A percentile compares a stretch with the other conserved stretches of the same genome.
These are phyloP conservation scores for Colletotrichum agaves DNA, from an alignment of 2,329 filamentous ascomycete genomes.

Conservation along the genomic window DNA sequence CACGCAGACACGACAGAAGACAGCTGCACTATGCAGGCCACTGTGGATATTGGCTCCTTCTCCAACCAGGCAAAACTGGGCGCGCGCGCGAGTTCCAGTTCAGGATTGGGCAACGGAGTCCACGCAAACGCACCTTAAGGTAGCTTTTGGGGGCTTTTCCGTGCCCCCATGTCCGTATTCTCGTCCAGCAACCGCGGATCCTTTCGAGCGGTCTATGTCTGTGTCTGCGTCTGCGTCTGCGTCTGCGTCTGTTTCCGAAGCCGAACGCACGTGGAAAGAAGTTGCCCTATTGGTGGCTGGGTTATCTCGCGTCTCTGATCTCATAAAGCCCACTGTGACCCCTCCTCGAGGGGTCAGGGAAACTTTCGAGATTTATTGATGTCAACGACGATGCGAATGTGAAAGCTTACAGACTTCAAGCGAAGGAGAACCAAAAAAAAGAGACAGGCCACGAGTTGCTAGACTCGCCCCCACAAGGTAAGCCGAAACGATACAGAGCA, in stretches of 20 bases:
- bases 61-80: conserved; percentile 8
- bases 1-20: conserved; percentile 19
- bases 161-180: conserved; percentile 10
- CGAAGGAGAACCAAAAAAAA: conserved; percentile 1
- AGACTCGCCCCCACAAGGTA: conserved; percentile 20
- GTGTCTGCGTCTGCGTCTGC: conserved; percentile 1
- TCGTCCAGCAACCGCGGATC: conserved; percentile 19
- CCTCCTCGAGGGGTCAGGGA: neutral
- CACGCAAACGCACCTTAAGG: conserved; percentile 10
- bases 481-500: conserved; percentile 18
- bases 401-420: conserved; percentile 30
- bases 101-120: conserved; percentile 24
- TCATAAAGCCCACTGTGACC: conserved; percentile 15
- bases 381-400: conserved; percentile 11
- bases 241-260: conserved; percentile 16
- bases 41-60: conserved; percentile 26
- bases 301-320: neutral
- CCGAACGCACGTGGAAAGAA: conserved; percentile 7
- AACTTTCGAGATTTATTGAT: neutral
- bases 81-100: conserved; percentile 9
- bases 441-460: conserved; percentile 5
- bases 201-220: conserved; percentile 20
- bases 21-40: conserved; percentile 33
- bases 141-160: conserved; percentile 15
- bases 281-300: conserved; percentile 15